Base-by-base conservation (phyloP, 2,329 filamentous ascomycete species). In the Colletotrichum tropicale region DNA sequence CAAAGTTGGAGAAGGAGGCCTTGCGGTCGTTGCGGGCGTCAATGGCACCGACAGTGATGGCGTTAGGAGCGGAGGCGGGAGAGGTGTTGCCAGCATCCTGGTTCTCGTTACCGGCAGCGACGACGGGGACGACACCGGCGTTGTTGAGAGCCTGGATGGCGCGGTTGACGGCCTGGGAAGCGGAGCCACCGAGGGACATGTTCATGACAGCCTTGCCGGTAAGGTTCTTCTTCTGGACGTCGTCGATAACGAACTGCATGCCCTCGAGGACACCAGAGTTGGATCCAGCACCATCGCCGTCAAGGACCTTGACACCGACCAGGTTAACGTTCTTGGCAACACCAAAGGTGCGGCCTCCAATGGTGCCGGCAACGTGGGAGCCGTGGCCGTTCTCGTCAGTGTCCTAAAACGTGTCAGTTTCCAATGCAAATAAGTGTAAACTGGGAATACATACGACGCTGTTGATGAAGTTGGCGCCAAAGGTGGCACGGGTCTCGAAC, bases 381-480 rank as follows among this genome's bases (percentile, higher is more conserved):
- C 92, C 92, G 82, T 93, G 92, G 15, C 92, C 92, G 79, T 92
- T 91, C 78, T 89, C 86, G 70, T 93, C 91, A 6, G 86, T 86
- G 80, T 91, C 81, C 83, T 87, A n/a, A n/a, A n/a, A n/a, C n/a
- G n/a, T n/a, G n/a, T n/a, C n/a, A n/a, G n/a, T n/a, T n/a, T n/a
- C n/a, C n/a, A n/a, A n/a, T n/a, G n/a, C n/a, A n/a, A n/a, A n/a
- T n/a, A n/a, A n/a, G n/a, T n/a, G n/a, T n/a, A n/a, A n/a, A n/a
- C n/a, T n/a, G 30, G n/a, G 3, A 3, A n/a, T 30, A 86, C 87
- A 78, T 86, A 89, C 85, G 52, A 83, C 81, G 67, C 80, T 78
- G 83, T 89, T 85, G 66, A 90, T 83, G 73, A 89, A 89, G 83
- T 91, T 91, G 79, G 85, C 88, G 21, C 83, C 90, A 74, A 88